A percentile compares a stretch with the other conserved stretches of the same genome.
Conservation (phyloP, 1,284 basidiomycete species). For the Polyporus tsugae region DNA sequence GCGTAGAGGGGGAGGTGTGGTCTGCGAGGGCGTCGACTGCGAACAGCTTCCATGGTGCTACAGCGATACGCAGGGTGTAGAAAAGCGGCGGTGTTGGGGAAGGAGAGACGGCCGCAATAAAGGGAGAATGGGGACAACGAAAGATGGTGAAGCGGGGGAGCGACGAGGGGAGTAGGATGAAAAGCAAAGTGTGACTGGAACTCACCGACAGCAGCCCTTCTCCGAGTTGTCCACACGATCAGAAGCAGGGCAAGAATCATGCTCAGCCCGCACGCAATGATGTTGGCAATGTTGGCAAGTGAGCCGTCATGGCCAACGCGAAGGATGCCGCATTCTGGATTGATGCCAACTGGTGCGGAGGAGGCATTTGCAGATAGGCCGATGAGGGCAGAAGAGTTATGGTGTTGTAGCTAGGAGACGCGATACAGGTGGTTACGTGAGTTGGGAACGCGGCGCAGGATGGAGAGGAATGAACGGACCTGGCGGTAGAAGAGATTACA, state of each 20-base stretch:
- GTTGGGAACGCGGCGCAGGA: slow-evolving; percentile 4
- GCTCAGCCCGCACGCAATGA: slow-evolving; percentile 70
- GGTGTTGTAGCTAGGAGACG: slow-evolving; percentile 44
- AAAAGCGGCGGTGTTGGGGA: slow-evolving; percentile 26
- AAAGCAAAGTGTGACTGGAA: slow-evolving; percentile 12
- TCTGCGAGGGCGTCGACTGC: not conserved
- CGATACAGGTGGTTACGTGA: not conserved
- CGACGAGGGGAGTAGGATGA: slow-evolving; percentile 3
- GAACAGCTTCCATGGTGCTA: not conserved
- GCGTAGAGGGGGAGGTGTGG: not conserved
- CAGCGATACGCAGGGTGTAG: not conserved
- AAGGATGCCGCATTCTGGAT: slow-evolving; percentile 63
- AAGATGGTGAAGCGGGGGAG: not conserved
- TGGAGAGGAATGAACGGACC: slow-evolving; percentile 38
- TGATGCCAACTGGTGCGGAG: slow-evolving; percentile 64
- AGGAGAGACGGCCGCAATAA: not conserved
- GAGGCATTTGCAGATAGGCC: slow-evolving; percentile 49
- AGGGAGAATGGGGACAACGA: slow-evolving; percentile 2
- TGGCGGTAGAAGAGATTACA: slow-evolving; percentile 78
- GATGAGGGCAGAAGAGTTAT: slow-evolving; percentile 44
- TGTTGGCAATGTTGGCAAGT: slow-evolving; percentile 78
- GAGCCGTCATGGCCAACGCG: slow-evolving; percentile 56
- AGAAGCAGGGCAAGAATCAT: slow-evolving; percentile 59
- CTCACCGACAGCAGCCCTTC: slow-evolving; percentile 61
- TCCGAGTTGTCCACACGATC: slow-evolving; percentile 51